A percentile compares a stretch with the other conserved stretches of the same genome.
Conservation (phyloP, 1,139 yeast species). For the Candida albicans region DNA sequence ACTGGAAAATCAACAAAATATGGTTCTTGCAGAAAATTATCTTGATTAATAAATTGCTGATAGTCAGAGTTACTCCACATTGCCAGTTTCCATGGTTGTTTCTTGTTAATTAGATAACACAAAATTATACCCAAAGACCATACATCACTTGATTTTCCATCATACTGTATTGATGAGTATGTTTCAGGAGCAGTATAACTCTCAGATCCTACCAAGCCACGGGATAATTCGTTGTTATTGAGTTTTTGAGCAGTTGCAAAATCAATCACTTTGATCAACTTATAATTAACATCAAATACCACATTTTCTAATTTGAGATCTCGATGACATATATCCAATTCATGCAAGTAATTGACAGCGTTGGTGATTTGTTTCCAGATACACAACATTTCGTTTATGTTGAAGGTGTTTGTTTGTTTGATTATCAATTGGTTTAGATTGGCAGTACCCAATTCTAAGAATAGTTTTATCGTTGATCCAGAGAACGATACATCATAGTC, state of each 20-base stretch:
- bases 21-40: conserved; percentile 1
- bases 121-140: conserved; percentile 53
- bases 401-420: conserved; percentile 5
- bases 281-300: conserved; percentile 25
- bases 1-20: conserved; percentile 12
- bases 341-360: conserved; percentile 37
- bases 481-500: conserved; percentile 23
- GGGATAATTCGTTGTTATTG: conserved; percentile 18
- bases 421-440: conserved; percentile 21
- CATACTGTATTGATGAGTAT: conserved; percentile 32
- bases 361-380: conserved; percentile 35
- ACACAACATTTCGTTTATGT: conserved; percentile 24
- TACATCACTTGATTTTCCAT: conserved; percentile 43
- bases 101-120: conserved; percentile 27
- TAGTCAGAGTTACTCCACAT: conserved; percentile 20
- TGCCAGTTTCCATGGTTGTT: conserved; percentile 42
- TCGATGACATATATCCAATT: conserved; percentile 35
- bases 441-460: conserved; percentile 35
- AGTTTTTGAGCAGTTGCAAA: conserved; percentile 31
- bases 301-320: conserved; percentile 45
- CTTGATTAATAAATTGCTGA: conserved; percentile 11
- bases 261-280: conserved; percentile 39
- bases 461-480: conserved; percentile 23
- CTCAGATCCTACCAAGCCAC: conserved; percentile 53
- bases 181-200: conserved; percentile 52